Evolutionary conservation across 495 filamentous ascomycete species (phyloP), one percentile per base, ranked within the genome.

Genomic region (Penicillium pulvis): DNA sequence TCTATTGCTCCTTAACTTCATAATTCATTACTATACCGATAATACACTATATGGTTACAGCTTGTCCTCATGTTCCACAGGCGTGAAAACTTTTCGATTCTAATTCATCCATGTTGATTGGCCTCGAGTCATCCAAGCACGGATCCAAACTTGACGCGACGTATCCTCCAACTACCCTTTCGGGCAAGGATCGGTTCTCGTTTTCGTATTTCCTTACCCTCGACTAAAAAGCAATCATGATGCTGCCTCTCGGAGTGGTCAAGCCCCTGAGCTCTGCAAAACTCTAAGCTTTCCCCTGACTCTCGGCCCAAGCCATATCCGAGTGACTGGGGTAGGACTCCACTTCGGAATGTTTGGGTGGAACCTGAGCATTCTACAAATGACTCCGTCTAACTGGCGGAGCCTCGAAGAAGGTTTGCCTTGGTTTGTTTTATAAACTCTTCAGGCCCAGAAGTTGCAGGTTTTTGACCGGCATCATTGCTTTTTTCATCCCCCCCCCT

Each of bases 141-240:
- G 46, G 46, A 49, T 49, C 46, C 24, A 14, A 24, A 35, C 0
- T 35, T 19, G 48, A 51, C 39, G 14, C 39, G 39, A 9, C 1
- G 48, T 23, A 11, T 28, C 33, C 56, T 53, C 42, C 46, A 64
- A 48, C 43, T 55, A 52, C 58, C 59, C 23, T 41, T 58, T 66
- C 33, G 30, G 57, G 63, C 20, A 63, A 51, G 2, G 60, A 60
- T 66, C 54, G 24, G 24, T 48, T 7, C 33, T 59, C 57, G 57
- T 42, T 49, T 47, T 56, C 54, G 45, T 45, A 39, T 49, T 56
- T 24, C 9, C n/a, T 23, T 46, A 14, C 24, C 10, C 10, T 28
- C 28, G 28, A 28, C 28, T 3, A 4, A 28, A 28, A 28, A 28
- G 28, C 1, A 28, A 28, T 2, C 2, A 20, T 52, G 26, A 24